These are phyloP conservation scores for Euphorbia pulcherrima DNA, from an alignment of 345 rosid species.

Conservation along the genomic window DNA sequence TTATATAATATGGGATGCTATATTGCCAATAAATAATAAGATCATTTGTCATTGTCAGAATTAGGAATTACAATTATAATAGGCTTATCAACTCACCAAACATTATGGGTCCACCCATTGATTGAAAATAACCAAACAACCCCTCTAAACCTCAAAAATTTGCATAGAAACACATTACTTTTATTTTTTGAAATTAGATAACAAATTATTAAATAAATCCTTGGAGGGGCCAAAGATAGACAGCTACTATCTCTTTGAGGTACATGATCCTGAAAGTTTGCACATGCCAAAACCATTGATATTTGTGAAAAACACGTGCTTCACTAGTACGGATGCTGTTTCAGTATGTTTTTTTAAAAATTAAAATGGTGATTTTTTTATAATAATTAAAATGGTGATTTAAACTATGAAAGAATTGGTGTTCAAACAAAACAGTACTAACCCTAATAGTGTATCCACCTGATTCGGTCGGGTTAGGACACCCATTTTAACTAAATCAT, in stretches of 20 bases:
- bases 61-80: neutral
- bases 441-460: too few species aligned
- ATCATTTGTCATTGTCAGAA: conserved; percentile 15
- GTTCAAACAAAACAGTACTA: too few species aligned
- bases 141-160: neutral
- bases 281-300: conserved; percentile 8
- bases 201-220: conserved; percentile 2
- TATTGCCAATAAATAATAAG: conserved; percentile 7
- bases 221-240: conserved; percentile 1
- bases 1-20: conserved; percentile 5
- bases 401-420: too few species aligned
- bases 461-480: too few species aligned
- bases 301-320: conserved; percentile 8
- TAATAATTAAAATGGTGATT: too few species aligned
- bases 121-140: neutral
- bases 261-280: conserved; percentile 7
- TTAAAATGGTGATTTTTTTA: too few species aligned
- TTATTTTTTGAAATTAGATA: neutral
- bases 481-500: too few species aligned
- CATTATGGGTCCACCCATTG: neutral
- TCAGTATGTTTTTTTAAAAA: too few species aligned
- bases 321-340: conserved; percentile 1
- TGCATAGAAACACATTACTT: neutral
- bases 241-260: neutral
- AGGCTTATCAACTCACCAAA: conserved; percentile 13